Conservation (phyloP, 2,329 filamentous ascomycete species). For the Decorospora gaudefroyi region DNA sequence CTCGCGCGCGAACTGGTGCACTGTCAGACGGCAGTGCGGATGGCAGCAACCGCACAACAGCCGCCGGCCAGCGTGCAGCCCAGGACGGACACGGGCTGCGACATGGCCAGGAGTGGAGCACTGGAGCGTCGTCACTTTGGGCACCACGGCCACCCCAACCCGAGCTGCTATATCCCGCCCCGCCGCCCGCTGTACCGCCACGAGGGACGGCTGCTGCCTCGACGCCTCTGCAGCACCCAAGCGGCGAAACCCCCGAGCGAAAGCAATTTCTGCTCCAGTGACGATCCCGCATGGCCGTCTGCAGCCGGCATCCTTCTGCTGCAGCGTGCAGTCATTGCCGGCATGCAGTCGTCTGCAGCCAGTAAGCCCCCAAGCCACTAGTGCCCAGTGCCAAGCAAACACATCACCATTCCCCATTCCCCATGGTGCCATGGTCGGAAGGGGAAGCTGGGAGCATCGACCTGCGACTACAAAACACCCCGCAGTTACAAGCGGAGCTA, state of each 20-base stretch:
- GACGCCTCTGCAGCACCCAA: constrained; percentile 26
- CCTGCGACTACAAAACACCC: not conserved
- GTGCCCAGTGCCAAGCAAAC: constrained; percentile 6
- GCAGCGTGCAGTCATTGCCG: constrained; percentile 9
- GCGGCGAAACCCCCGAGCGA: constrained; percentile 27
- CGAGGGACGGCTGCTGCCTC: constrained; percentile 29
- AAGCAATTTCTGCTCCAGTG: constrained; percentile 13
- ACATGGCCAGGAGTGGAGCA: constrained; percentile 7
- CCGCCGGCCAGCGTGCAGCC: not conserved
- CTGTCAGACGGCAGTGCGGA: constrained; percentile 19
- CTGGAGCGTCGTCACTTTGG: constrained; percentile 21
- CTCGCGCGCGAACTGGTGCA: constrained; percentile 29
- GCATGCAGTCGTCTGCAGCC: constrained; percentile 9
- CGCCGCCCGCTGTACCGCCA: constrained; percentile 36
- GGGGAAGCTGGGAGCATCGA: no score
- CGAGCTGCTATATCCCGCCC: constrained; percentile 13
- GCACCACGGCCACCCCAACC: no score
- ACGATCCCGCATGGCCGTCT: constrained; percentile 19
- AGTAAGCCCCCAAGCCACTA: not conserved
- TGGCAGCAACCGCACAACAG: constrained; percentile 5
- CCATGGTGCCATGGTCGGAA: not conserved
- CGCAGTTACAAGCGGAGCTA: no score
- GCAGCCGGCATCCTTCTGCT: constrained; percentile 12
- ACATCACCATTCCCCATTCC: not conserved
- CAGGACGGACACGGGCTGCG: constrained; percentile 13